These are phyloP conservation scores for Suillus subalutaceus DNA, from an alignment of 768 basidiomycete genomes.

Conservation along the genomic window DNA sequence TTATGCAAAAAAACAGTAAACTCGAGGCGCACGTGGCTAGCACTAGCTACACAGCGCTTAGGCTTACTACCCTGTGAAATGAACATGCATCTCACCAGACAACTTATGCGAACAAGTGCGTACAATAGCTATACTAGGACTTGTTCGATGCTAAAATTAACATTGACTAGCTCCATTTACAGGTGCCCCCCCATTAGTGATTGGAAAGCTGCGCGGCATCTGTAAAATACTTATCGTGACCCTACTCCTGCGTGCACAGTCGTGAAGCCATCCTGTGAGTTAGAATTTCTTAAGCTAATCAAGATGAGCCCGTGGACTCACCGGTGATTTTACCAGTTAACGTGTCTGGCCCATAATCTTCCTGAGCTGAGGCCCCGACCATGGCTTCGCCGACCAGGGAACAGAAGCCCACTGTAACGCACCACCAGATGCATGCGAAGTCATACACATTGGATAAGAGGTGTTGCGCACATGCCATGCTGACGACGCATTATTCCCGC, in stretches of 20 bases:
- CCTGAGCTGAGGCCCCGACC: background rate
- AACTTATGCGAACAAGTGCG: background rate
- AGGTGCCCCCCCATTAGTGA: background rate
- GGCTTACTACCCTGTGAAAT: background rate
- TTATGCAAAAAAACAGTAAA: background rate
- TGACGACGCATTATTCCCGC: background rate
- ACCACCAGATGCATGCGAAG: background rate
- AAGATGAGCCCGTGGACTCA: background rate
- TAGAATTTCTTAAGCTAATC: background rate
- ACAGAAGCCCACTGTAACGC: background rate
- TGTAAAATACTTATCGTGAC: background rate
- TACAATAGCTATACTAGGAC: background rate
- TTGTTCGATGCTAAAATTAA: background rate
- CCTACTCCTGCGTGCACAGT: background rate
- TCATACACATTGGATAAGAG: background rate
- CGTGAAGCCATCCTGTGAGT: background rate
- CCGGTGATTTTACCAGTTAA: background rate
- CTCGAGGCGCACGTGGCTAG: background rate
- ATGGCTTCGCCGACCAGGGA: background rate
- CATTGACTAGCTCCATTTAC: background rate
- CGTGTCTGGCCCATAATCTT: background rate
- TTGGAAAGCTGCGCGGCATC: background rate
- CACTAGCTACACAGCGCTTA: background rate
- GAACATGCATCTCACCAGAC: background rate
- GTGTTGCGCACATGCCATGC: background rate